Base-by-base conservation (phyloP, 2,329 filamentous ascomycete genomes). In the Aphanoascus verrucosus region DNA sequence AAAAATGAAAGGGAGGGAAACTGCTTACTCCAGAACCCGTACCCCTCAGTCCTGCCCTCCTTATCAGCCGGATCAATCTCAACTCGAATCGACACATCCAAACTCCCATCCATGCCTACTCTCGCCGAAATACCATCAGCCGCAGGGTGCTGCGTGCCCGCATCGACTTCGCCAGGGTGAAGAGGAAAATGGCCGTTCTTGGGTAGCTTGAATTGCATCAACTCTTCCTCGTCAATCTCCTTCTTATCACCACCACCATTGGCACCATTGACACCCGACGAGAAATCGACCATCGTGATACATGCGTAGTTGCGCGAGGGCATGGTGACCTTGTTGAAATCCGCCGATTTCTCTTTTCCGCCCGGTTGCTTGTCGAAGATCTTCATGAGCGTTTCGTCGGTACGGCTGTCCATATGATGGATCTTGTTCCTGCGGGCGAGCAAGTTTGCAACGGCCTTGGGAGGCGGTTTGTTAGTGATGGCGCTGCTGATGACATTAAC, bases 251-350 rank as follows among this genome's bases (percentile, higher is more conserved):
- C 35, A 14, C 32, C 53, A 23, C 60, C 52, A n/a, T 60, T 61
- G n/a, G n/a, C n/a, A n/a, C n/a, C n/a, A n/a, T n/a, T n/a, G n/a
- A n/a, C n/a, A n/a, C n/a, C n/a, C n/a, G n/a, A n/a, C 6, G 61
- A 49, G 11, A 48, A n/a, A 32, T 66, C 63, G 38, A 72, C 69
- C 61, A 84, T 80, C 43, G 76, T 76, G 65, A 84, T 79, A 64
- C 79, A 80, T 54, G 81, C 81, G 63, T 80, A 83, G 66, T 84
- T 83, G 52, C 81, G 74, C 49, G 76, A 80, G 1, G 81, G 81
- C 81, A 96, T 96, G 9, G 90, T 96, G 57, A 88, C 86, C 58
- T 87, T 79, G 69, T 96, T 96, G 64, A 78, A 84, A 42, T 74
- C 73, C 0, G 83, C 79, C 3, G 85, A 87, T 72, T 90, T 83